Conservation (phyloP, 495 filamentous ascomycete species). For the Penicillium odoratum region DNA sequence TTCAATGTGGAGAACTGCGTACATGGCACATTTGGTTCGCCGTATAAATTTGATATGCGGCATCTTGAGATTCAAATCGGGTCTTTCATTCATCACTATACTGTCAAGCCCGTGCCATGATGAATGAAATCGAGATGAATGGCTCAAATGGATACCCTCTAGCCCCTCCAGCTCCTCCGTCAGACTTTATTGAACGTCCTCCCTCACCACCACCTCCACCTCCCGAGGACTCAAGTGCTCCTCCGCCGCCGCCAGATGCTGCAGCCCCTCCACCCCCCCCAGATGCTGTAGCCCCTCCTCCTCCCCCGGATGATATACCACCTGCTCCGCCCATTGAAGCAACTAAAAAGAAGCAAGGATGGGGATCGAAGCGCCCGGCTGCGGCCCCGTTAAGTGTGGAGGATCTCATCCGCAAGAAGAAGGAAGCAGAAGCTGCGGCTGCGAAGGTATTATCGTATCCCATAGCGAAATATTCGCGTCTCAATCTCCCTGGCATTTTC, state of each 20-base stretch:
- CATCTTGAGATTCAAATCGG: conserved; percentile 12
- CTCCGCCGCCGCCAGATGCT: conserved; percentile 46
- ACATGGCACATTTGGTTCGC: conserved; percentile 14
- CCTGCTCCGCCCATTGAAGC: conserved; percentile 39
- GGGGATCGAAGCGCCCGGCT: conserved; percentile 43
- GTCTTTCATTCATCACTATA: conserved; percentile 1
- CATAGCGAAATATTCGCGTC: not conserved
- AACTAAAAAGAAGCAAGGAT: conserved; percentile 59
- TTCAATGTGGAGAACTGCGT: conserved; percentile 8
- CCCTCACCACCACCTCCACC: conserved; percentile 58
- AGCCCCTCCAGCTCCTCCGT: conserved; percentile 17
- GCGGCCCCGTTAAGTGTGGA: conserved; percentile 68
- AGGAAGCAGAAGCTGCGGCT: conserved; percentile 73
- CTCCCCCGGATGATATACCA: conserved; percentile 31
- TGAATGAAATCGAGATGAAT: conserved; percentile 32
- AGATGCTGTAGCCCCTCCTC: conserved; percentile 54
- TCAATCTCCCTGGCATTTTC: conserved; percentile 19
- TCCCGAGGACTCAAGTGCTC: conserved; percentile 44
- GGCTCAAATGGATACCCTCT: conserved; percentile 15
- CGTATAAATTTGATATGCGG: conserved; percentile 36
- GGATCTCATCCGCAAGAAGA: conserved; percentile 75
- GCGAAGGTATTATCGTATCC: conserved; percentile 58
- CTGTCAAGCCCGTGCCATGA: conserved; percentile 13
- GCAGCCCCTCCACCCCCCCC: conserved; percentile 58
- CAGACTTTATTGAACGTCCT: conserved; percentile 29